These are phyloP conservation scores for Miscanthus lutarioriparius DNA, from an alignment of 176 grass and related monocot species.

Conservation along the genomic window DNA sequence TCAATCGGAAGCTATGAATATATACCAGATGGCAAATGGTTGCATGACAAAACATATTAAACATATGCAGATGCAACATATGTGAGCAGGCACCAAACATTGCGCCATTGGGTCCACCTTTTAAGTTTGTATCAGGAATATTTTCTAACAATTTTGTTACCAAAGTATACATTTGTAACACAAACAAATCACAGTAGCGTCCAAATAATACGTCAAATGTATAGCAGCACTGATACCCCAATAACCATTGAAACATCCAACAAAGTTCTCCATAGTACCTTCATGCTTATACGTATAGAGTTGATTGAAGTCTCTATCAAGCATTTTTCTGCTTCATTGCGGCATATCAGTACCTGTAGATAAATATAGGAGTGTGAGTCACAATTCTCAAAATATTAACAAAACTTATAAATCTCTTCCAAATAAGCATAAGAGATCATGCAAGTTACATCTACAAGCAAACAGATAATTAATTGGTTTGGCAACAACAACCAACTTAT, in stretches of 20 bases:
- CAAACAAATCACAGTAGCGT: not conserved
- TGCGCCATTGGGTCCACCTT: not conserved
- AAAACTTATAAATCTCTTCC: not conserved
- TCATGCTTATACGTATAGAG: slow-evolving; percentile 95
- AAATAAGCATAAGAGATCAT: not conserved
- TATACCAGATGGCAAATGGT: slow-evolving; percentile 7
- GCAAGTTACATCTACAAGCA: not conserved
- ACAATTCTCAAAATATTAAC: not conserved
- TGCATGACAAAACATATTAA: not conserved
- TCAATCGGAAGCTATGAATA: slow-evolving; percentile 19
- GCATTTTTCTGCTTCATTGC: slow-evolving; percentile 97
- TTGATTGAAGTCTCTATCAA: slow-evolving; percentile 97
- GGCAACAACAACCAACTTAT: not conserved
- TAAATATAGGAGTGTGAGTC: not conserved
- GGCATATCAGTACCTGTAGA: slow-evolving; percentile 83
- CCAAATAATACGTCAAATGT: not conserved
- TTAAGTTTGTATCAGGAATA: not conserved
- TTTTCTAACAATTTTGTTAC: not conserved
- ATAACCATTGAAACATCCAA: not conserved
- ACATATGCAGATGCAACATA: not conserved
- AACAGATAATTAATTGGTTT: not conserved
- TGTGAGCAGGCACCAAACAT: not conserved
- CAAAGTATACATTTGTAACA: not conserved
- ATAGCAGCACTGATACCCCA: not conserved
- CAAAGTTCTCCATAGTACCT: slow-evolving; percentile 43